Evolutionary conservation across 129 eudicot species (phyloP), one percentile per base, ranked within the genome.

Genomic region (Scalesia atractyloides): DNA sequence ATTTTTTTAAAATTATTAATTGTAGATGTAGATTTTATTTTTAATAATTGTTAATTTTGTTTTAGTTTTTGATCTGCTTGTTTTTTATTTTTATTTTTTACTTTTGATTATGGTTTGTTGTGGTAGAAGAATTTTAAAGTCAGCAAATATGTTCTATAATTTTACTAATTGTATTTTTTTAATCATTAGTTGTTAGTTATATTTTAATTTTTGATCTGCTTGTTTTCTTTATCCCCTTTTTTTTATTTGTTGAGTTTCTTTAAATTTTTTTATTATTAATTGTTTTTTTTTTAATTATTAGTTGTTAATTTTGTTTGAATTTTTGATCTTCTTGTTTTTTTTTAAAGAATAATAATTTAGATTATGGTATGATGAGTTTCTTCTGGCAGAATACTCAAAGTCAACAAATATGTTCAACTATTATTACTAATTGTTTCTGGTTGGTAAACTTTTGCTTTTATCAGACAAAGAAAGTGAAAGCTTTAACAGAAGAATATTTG

Each of bases 391-490:
- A 26, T 11, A 26, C 41, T 30, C 11, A 5, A 26, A 60, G 66
- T 60, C 66, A 60, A 60, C 34, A 7, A 64, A 70, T 70, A 34
- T 33, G 44, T 13, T 13, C 15, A 13, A 17, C 15, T 19, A 19
- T 49, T 61, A 68, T 34, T 58, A 69, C 70, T 36, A 62, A 47
- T 49, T 69, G 43, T 58, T 58, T 50, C 41, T 58, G 64, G 30
- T 69, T 70, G 8, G 76, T 76, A 64, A 70, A 70, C 71, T 43
- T 36, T 62, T 19, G 30, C 68, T 70, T 70, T 76, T 37, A 70
- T 77, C 73, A 70, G 82, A 52, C 44, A 78, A 62, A 63, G 41
- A 78, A 63, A 70, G 73, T 34, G 73, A 78, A 70, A 77, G 81
- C 56, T 24, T 58, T 61, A n/a, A 60, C 70, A 60, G 46, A 69